Evolutionary conservation across 2,329 filamentous ascomycete genomes (phyloP), one percentile per base, ranked within the genome.

Genomic region (Calonectria leucothoes): DNA sequence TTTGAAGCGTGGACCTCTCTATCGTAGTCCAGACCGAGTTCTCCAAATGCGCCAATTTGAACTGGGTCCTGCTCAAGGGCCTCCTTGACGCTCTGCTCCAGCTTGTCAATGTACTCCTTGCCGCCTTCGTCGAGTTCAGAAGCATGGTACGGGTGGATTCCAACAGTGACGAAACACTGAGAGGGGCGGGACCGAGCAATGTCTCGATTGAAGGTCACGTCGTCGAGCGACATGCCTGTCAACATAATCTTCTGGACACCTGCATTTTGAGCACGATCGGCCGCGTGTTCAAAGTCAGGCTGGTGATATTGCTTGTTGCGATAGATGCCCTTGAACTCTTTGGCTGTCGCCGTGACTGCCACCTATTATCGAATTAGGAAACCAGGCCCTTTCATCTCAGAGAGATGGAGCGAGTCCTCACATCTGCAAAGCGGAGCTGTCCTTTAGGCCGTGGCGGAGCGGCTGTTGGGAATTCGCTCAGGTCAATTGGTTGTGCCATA

Each of bases 61-160:
- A 78, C 73, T 0, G 76, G 66, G 1, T 80, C 51, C 20, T 82
- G 76, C 1, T 77, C 72, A 2, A 83, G 73, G 0, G 81, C 79
- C 12, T 69, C 71, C 29, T 79, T 77, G 4, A 81, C 79, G 33
- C 76, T 76, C 29, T 75, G 72, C 65, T 76, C 78, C n/a, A 81
- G 52, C 31, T 78, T 72, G 12, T 67, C 68, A 14, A 81, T 70
- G 37, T 81, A 79, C 12, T 76, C 55, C 59, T 79, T 73, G 4
- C 80, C 79, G 27, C 79, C 79, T 11, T 77, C 70, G 8, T 86
- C 85, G 1, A 87, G 84, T 70, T 89, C 87, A 0, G 77, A 77
- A 0, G 87, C 88, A 61, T 90, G 86, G 69, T 90, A 89, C 0
- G 88, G 88, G 70, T 89, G 88, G 4, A 89, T 83, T 1, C 88